Evolutionary conservation across 2,329 filamentous ascomycete species (phyloP).

Genomic region (Emmonsia crescens): DNA sequence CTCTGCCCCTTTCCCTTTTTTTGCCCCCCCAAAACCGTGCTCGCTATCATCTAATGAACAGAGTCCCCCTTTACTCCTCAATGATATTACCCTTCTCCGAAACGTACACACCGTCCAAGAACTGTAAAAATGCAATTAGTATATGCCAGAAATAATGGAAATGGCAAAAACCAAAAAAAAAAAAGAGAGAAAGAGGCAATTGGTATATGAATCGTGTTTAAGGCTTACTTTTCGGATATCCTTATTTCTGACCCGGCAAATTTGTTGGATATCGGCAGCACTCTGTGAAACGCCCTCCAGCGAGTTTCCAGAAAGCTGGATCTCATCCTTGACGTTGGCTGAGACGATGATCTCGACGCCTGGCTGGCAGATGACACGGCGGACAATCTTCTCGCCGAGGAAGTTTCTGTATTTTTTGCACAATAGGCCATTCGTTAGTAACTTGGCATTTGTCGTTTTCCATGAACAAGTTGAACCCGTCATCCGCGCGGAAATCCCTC

Average conservation of each 20-base stretch:
- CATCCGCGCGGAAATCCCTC: not conserved
- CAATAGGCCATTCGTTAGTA: not conserved
- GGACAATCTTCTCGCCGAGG: slow-evolving; percentile 98
- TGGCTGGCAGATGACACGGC: slow-evolving; percentile 74
- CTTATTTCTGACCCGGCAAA: slow-evolving; percentile 99
- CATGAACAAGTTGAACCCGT: no score
- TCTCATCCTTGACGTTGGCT: slow-evolving; percentile 94
- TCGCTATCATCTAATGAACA: slow-evolving; percentile 26
- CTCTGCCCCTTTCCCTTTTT: not conserved
- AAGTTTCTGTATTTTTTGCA: slow-evolving; percentile 60
- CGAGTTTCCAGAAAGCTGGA: slow-evolving; percentile 84
- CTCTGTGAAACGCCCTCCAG: slow-evolving; percentile 96
- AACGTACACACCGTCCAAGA: slow-evolving; percentile 99
- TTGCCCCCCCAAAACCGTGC: slow-evolving; percentile 7
- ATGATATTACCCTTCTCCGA: slow-evolving; percentile 95
- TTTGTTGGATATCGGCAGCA: slow-evolving; percentile 98
- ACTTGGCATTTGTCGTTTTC: not conserved
- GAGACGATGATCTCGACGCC: slow-evolving; percentile 88
- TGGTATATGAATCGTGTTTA: not conserved
- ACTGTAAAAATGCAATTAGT: slow-evolving; percentile 42
- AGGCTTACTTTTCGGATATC: slow-evolving; percentile 92
- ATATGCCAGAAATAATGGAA: not conserved
- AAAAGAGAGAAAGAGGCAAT: no score
- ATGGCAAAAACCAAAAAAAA: slow-evolving; percentile 11
- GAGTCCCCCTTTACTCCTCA: slow-evolving; percentile 41